These are phyloP conservation scores for Circinella umbellata DNA, from an alignment of 371 early-diverging fungal species.

Conservation along the genomic window DNA sequence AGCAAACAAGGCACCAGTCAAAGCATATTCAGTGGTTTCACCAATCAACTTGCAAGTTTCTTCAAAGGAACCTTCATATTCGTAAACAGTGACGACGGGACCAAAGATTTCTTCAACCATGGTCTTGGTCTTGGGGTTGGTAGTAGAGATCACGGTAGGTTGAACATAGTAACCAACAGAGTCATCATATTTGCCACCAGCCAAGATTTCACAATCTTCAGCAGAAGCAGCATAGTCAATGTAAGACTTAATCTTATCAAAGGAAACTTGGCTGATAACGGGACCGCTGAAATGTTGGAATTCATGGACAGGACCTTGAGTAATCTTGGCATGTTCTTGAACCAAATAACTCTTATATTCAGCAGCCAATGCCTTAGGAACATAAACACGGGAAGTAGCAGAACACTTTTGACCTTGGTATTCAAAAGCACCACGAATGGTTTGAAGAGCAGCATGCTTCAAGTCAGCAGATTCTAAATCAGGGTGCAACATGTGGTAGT, in stretches of 20 bases:
- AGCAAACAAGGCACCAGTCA: constrained; percentile 93
- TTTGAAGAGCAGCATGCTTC: constrained; percentile 67
- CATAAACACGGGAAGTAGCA: constrained; percentile 90
- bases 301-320: constrained; percentile 85
- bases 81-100: constrained; percentile 94
- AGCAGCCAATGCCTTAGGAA: constrained; percentile 82
- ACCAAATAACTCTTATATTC: constrained; percentile 76
- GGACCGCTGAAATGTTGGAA: constrained; percentile 81
- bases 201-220: constrained; percentile 74
- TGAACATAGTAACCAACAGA: constrained; percentile 89
- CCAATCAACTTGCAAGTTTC: constrained; percentile 77
- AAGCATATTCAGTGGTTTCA: constrained; percentile 83
- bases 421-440: constrained; percentile 95
- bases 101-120: constrained; percentile 97
- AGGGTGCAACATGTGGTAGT: constrained; percentile 93
- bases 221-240: constrained; percentile 78
- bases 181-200: constrained; percentile 85
- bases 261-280: constrained; percentile 91
- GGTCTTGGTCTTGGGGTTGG: constrained; percentile 84
- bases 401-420: constrained; percentile 98
- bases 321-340: constrained; percentile 74
- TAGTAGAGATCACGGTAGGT: constrained; percentile 92
- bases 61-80: constrained; percentile 85
- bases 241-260: constrained; percentile 90
- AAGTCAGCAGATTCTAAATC: constrained; percentile 66